Base-by-base conservation (phyloP, 371 early-diverging fungal genomes). In the Encephalitozoon cuniculi region DNA sequence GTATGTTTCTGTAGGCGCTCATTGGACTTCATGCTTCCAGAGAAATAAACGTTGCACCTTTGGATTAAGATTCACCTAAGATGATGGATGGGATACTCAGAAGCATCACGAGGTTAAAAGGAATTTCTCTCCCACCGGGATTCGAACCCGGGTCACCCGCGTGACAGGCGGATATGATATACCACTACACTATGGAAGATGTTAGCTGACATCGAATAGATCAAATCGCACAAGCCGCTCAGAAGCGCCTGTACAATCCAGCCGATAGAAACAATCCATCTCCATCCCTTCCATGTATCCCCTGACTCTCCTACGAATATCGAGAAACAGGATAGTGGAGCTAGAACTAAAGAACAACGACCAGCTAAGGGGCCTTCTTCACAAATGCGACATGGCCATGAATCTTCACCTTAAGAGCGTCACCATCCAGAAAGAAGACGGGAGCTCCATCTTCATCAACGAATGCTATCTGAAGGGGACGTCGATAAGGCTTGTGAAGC, bases 341-440 rank as follows among this genome's bases (percentile, higher is more conserved):
- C 34, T 86, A 7, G 83, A 83, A 65, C 64, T 86, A 39, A 84
- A 82, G 67, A 84, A 82, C 55, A 71, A 75, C 34, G 44, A 71
- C 21, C 76, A 55, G 32, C 68, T 81, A 28, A 64, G 53, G 68
- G 86, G 86, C 5, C 59, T 30, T 8, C 67, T 84, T 7, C 51
- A 76, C 15, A 79, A 78, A 52, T 84, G 86, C 65, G 86, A 86
- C 55, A 65, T 84, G 63, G 76, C 74, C 18, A 86, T 86, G 86
- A 86, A 86, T 55, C 44, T 84, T 9, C 79, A 83, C 55, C 34
- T 86, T 26, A 75, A 67, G 25, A 81, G 81, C 76, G 78, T 68
- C 9, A 71, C 34, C 52, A 49, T 69, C 26, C 39, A 79, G 75
- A 64, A 69, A 49, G 44, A 53, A 15, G 68, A 65, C 26, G 69